phyloP scores from a whole-genome alignment of 108 stramenopile genomes.

The Discostella pseudostelligera region DNA sequence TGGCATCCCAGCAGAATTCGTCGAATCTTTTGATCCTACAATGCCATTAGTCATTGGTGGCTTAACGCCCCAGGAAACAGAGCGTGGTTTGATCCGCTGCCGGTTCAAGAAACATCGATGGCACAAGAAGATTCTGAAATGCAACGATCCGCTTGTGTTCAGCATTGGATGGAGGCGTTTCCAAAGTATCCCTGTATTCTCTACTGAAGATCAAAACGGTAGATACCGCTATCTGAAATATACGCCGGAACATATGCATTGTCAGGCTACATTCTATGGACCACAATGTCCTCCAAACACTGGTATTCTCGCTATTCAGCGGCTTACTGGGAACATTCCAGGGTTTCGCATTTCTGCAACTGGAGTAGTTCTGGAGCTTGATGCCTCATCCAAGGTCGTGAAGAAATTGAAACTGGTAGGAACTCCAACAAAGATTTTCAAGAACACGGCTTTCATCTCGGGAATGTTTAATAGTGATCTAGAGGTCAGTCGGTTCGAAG shows the following conservation, averaged over 20 bases:
- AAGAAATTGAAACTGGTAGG: constrained; percentile 99
- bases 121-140: constrained; percentile 90
- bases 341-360: constrained; percentile 95
- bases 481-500: constrained; percentile 94
- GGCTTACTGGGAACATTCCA: constrained; percentile 60
- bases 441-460: constrained; percentile 97
- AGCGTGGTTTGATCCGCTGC: constrained; percentile 80
- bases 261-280: constrained; percentile 94
- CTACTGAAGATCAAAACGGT: constrained; percentile 80
- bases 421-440: constrained; percentile 93
- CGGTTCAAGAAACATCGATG: constrained; percentile 98
- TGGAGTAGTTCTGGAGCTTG: constrained; percentile 91
- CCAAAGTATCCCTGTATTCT: constrained; percentile 89
- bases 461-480: constrained; percentile 99
- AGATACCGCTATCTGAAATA: constrained; percentile 95
- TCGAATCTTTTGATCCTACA: constrained; percentile 74
- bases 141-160: constrained; percentile 96
- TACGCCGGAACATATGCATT: constrained; percentile 99
- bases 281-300: constrained; percentile 95
- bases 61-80: constrained; percentile 90
- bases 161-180: constrained; percentile 97
- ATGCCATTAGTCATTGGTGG: constrained; percentile 94
- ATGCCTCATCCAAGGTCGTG: constrained; percentile 90
- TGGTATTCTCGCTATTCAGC: constrained; percentile 92
- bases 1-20: constrained; percentile 82